A percentile compares a stretch with the other conserved stretches of the same genome.
phyloP scores from a whole-genome alignment of 78 protist species.

The Anaeramoeba ignava region DNA sequence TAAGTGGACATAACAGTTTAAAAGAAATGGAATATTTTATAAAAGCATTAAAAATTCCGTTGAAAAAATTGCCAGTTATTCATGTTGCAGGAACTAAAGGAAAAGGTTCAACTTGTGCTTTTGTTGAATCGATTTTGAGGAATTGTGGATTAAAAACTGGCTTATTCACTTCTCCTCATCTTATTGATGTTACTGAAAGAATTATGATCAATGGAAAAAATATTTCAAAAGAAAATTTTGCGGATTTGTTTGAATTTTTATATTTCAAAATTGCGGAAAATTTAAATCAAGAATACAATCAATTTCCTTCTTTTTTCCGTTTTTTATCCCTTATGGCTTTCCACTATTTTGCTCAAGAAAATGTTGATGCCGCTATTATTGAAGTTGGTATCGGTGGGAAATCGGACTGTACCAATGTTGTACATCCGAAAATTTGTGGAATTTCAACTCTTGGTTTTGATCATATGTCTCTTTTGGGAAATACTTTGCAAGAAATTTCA shows the following conservation, averaged over 20 bases:
- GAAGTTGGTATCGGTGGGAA: slow-evolving; percentile 38
- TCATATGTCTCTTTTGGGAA: slow-evolving; percentile 54
- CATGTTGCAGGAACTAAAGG: slow-evolving; percentile 85
- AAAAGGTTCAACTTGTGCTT: slow-evolving; percentile 65
- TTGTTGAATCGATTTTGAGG: slow-evolving; percentile 46
- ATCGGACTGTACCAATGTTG: slow-evolving; percentile 27
- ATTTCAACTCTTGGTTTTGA: slow-evolving; percentile 50
- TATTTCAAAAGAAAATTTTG: slow-evolving; percentile 39
- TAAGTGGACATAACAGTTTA: too few species aligned
- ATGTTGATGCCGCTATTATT: slow-evolving; percentile 23
- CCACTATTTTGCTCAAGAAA: slow-evolving; percentile 25
- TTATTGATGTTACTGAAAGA: slow-evolving; percentile 57
- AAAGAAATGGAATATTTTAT: too few species aligned
- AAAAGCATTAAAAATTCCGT: too few species aligned
- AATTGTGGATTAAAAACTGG: slow-evolving; percentile 53
- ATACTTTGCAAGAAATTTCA: slow-evolving; percentile 54
- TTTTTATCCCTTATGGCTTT: slow-evolving; percentile 49
- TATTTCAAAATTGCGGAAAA: slow-evolving; percentile 25
- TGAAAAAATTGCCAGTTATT: slow-evolving; percentile 13
- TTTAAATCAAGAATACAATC: not conserved
- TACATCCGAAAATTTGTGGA: slow-evolving; percentile 2
- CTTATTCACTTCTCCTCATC: slow-evolving; percentile 74
- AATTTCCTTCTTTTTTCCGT: slow-evolving; percentile 44
- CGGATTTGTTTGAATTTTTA: slow-evolving; percentile 30
- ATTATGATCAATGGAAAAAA: slow-evolving; percentile 51